Base-by-base conservation (phyloP, 257 asterid genomes). In the Nicotiana obtusifolia region DNA sequence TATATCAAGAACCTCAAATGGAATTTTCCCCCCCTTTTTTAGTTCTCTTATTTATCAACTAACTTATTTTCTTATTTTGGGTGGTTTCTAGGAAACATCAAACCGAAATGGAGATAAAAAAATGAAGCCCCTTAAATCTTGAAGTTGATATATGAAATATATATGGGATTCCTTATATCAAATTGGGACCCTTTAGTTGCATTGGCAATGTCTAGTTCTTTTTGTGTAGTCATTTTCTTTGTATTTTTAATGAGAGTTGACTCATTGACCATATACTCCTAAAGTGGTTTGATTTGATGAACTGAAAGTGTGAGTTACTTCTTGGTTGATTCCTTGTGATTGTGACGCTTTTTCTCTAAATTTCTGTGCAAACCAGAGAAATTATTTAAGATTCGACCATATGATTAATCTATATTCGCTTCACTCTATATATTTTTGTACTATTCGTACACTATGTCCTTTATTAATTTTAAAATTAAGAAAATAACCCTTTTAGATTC, bases 121-220 rank as follows among this genome's bases (percentile, higher is more conserved):
- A 20, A 44, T 6, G 24, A 14, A 76, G 64, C 15, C 49, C 52
- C 52, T 83, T 77, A 66, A 80, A 20, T 35, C 8, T 22, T 59
- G 85, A 86, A 76, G 80, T 60, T 80, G 89, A 82, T 75, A 22
- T 75, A 77, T 64, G 22, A 41, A 19, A 44, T 30, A 22, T 71
- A 47, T 24, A 35, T 33, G 66, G 77, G 80, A 69, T 47, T 67
- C 24, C 47, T 56, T 26, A n/a, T 10, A 8, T 68, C 61, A 47
- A 73, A 6, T 28, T 33, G 71, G 86, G 84, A 26, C 78, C 85
- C 56, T 82, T 8, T 30, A 13, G 81, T 77, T 73, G 57, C n/a
- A 53, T 75, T 60, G 35, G 84, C 80, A 68, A 76, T 83, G 52
- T 9, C 19, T 10, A 22, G 81, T 85, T 68, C 22, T 56, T 65